Evolutionary conservation across 2,329 filamentous ascomycete species (phyloP).

Genomic region (Botrytis hyacinthi): DNA sequence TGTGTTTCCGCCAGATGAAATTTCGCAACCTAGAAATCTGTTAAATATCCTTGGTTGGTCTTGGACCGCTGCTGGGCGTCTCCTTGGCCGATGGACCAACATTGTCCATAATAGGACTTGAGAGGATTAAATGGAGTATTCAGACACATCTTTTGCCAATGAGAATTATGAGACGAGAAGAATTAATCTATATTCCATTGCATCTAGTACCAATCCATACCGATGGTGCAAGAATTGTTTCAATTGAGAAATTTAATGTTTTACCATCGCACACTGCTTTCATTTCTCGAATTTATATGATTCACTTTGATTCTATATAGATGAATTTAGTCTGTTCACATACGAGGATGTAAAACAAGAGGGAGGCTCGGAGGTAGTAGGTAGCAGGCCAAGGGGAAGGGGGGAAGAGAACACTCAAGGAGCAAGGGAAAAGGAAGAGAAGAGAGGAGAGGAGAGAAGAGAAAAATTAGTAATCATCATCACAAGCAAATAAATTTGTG

Average conservation of each 20-base stretch:
- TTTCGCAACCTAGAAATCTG: neutral
- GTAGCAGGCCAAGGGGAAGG: neutral
- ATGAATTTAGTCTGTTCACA: neutral
- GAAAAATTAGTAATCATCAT: no score
- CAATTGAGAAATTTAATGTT: neutral
- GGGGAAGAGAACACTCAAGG: neutral
- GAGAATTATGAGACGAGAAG: neutral
- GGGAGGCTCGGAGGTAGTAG: neutral
- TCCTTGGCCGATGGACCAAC: slow-evolving; percentile 1
- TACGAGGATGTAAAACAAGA: neutral
- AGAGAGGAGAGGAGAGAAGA: no score
- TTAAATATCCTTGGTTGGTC: neutral
- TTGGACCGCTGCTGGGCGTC: slow-evolving; percentile 4
- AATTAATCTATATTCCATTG: neutral
- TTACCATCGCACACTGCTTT: neutral
- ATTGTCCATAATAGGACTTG: neutral
- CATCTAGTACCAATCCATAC: neutral
- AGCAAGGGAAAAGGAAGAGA: neutral
- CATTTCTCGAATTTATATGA: neutral
- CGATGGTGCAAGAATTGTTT: neutral
- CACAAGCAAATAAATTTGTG: no score
- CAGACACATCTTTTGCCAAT: neutral
- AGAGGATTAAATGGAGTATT: neutral
- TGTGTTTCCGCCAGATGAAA: neutral
- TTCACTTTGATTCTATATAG: neutral